phyloP scores from a whole-genome alignment of 495 filamentous ascomycete genomes.

The Daldinia grandis region DNA sequence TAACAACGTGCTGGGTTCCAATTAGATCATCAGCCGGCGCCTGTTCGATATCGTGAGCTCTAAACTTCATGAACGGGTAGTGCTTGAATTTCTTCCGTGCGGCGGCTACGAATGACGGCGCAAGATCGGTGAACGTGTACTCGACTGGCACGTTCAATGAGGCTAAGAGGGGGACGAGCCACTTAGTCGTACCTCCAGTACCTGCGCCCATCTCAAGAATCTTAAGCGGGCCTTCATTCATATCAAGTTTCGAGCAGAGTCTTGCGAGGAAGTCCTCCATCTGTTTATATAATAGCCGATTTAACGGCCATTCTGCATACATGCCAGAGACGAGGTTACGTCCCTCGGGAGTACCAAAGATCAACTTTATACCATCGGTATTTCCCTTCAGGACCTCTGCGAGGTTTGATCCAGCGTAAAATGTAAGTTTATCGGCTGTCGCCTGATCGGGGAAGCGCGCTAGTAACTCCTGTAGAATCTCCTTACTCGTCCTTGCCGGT shows the following conservation, averaged over 20 bases:
- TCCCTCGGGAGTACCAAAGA: constrained; percentile 58
- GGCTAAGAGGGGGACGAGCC: constrained; percentile 48
- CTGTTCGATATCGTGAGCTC: constrained; percentile 52
- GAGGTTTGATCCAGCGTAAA: constrained; percentile 53
- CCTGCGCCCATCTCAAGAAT: constrained; percentile 59
- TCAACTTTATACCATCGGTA: constrained; percentile 56
- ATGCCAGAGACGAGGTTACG: constrained; percentile 55
- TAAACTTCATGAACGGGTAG: constrained; percentile 51
- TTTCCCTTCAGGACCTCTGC: constrained; percentile 55
- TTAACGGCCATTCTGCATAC: constrained; percentile 57
- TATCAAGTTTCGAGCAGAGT: constrained; percentile 41
- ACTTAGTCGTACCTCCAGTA: constrained; percentile 54
- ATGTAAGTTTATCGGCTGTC: constrained; percentile 52
- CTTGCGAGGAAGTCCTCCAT: constrained; percentile 56
- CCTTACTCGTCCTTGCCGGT: constrained; percentile 48
- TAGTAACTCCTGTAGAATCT: constrained; percentile 51
- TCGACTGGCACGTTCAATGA: constrained; percentile 51
- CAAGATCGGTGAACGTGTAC: constrained; percentile 62
- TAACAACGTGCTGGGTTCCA: constrained; percentile 50
- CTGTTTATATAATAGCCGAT: constrained; percentile 50
- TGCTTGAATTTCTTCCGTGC: constrained; percentile 48
- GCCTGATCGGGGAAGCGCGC: constrained; percentile 50
- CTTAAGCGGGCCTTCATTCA: constrained; percentile 35
- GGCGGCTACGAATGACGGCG: constrained; percentile 49
- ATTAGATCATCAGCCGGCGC: constrained; percentile 47